Evolutionary conservation across 2,329 filamentous ascomycete genomes (phyloP).

Genomic region (Penicillium sp.): DNA sequence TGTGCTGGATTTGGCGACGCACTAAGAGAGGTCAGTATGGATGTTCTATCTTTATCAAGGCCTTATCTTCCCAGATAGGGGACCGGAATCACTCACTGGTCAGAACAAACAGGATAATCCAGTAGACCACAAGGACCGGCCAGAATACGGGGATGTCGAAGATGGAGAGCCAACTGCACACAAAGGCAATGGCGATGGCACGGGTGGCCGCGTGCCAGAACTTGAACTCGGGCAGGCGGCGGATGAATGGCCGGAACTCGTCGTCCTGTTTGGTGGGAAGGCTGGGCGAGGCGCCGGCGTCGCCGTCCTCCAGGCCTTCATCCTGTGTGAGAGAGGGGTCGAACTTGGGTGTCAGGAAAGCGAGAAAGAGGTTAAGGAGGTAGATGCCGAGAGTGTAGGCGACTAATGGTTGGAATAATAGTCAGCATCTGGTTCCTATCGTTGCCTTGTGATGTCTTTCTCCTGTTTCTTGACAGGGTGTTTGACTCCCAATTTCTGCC

Average conservation of each 20-base stretch:
- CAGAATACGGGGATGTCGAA: conserved; percentile 99
- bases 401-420: conserved; percentile 50
- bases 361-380: conserved; percentile 97
- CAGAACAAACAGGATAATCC: conserved; percentile 91
- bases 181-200: conserved; percentile 74
- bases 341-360: conserved; percentile 97
- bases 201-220: conserved; percentile 97
- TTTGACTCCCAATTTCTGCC: background rate
- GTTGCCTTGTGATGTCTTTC: background rate
- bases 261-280: conserved; percentile 94
- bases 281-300: conserved; percentile 56
- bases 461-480: background rate
- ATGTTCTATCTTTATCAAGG: background rate
- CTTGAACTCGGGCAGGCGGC: conserved; percentile 96
- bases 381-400: conserved; percentile 98
- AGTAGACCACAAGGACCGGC: conserved; percentile 97
- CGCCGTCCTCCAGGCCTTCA: conserved; percentile 92
- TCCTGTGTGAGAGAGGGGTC: conserved; percentile 94
- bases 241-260: conserved; percentile 96
- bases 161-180: conserved; percentile 86
- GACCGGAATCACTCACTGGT: conserved; percentile 64
- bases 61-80: background rate
- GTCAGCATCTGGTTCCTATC: conserved; percentile 4
- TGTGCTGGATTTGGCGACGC: conserved; percentile 99
- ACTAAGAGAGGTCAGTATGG: conserved; percentile 50